Base-by-base conservation (phyloP, 2,329 filamentous ascomycete genomes). In the Claviceps quebecensis region DNA sequence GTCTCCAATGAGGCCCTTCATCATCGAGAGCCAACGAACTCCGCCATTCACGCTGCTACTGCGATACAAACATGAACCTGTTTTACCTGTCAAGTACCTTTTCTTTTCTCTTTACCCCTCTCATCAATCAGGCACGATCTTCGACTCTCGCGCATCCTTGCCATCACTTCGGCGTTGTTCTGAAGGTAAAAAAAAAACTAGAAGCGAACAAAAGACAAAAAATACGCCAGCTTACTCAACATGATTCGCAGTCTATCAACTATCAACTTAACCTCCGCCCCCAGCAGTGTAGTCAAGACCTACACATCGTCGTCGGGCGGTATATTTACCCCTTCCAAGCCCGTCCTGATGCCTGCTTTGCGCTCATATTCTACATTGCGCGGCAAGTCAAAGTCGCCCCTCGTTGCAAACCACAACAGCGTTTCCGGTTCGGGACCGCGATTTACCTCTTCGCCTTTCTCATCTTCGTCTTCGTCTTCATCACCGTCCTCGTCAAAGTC, bases 301-400 rank as follows among this genome's bases (percentile, higher is more conserved):
- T 59, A 53, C 52, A 55, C 52, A 14, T 39, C 29, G 50, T 29
- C 46, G 9, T 59, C 58, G 2, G 59, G 59, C 13, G 64, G 66
- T 19, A 66, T 59, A 45, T 60, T 67, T 16, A 69, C 59, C 5
- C 67, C 67, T 43, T 68, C 61, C 19, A 67, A 51, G 0, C 67
- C 67, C 49, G 52, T 63, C 52, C 59, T 64, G 5, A 58, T 54
- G 23, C 59, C 65, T 6, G 53, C 54, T 55, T 68, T 69, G 43
- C 67, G 63, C 58, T 65, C 64, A 46, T 66, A 69, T 49, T 75
- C 71, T 19, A 76, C 63, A 41, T 74, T 72, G 6, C 57, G 60
- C 29, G 73, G 70, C 48, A 76, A 57, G 16, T 70, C 66, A 52
- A 70, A 68, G 54, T 75, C 69, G 3, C 72, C 72, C 41, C 69